Base-by-base conservation (phyloP, 2,329 filamentous ascomycete species). In the Fusarium gaditjirri region DNA sequence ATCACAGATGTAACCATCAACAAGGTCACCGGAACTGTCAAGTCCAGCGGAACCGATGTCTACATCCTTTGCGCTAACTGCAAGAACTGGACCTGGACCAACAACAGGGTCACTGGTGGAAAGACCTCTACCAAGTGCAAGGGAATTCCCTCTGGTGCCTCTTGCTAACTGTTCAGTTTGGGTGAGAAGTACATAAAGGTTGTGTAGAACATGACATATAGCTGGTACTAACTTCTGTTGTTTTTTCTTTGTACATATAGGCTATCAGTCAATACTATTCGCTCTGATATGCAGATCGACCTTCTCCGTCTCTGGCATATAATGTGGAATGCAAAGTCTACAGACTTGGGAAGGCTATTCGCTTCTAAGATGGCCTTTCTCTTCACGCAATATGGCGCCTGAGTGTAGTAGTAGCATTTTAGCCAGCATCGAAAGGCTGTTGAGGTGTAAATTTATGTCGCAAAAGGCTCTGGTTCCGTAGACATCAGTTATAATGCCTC, bases 11-110 rank as follows among this genome's bases (percentile, higher is more conserved):
- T 88, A 11, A 83, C 80, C 3, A 76, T 88, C 53, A 77, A 80
- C 49, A 77, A 81, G 61, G 80, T 88, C 64, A 81, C 74, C 6
- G 86, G 86, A 33, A 79, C 80, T 8, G 85, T 88, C 50, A 64
- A 77, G 38, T 77, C 77, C 5, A 71, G 70, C 12, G 84, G 75
- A n/a, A 82, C 78, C 25, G 78, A 86, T 55, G 78, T 88, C 69
- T 86, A 86, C 74, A 86, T 90, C 61, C 83, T 89, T 21, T 90
- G 88, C 72, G 88, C 84, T 19, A 79, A 77, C 43, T 86, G 84
- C 36, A 81, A 82, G 60, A 81, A 83, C 78, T 90, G 87, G 86
- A 86, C 82, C 21, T 89, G 86, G 86, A 81, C 77, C 19, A 82
- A 79, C 49, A 84, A 87, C 67, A 77, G 69, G 46, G 80, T 89